Evolutionary conservation across 202 grass and related monocot genomes (phyloP), one percentile per base, ranked within the genome.

Genomic region (Musa balbisiana): DNA sequence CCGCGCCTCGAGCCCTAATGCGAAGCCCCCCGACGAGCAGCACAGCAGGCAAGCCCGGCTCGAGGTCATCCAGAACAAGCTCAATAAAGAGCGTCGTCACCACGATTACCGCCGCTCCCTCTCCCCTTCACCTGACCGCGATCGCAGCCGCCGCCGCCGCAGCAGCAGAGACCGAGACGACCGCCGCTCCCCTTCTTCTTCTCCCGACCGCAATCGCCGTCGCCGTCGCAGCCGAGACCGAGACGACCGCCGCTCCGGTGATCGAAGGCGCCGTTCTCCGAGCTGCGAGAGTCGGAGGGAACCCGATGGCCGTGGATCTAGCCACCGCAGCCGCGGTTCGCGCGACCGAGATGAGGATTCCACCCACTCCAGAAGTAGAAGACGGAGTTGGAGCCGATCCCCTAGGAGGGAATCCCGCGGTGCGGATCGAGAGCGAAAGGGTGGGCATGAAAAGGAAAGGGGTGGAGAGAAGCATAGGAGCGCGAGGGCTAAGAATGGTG

Each of bases 1-100:
- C 64, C 76, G 76, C 64, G 76, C 64, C 24, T 69, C 76, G 19
- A 78, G 76, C 64, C 76, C 76, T 53, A 64, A 49, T 49, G 67
- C 56, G 49, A 77, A 64, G 21, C 8, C 76, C 51, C 9, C 23
- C 25, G 64, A 53, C 2, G 72, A 53, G 2, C 52, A 55, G 64
- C 52, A 55, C 51, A 51, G 26, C 52, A 67, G 56, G 64, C 51
- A 69, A 69, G 63, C 76, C 25, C 64, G 27, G 24, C 76, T 78
- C 1, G 64, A 65, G 19, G 24, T 27, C 64, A 78, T 78, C 20
- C 76, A 78, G 52, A 69, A 78, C 51, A 78, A 78, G 76, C 76
- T 78, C 52, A 65, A 27, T n/a, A 76, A 52, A 14, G 52, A 65
- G 14, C 49, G 25, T 51, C 71, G 13, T 11, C 5, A 20, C 17